phyloP scores from a whole-genome alignment of 129 eudicot species.

The Lactuca sativa region DNA sequence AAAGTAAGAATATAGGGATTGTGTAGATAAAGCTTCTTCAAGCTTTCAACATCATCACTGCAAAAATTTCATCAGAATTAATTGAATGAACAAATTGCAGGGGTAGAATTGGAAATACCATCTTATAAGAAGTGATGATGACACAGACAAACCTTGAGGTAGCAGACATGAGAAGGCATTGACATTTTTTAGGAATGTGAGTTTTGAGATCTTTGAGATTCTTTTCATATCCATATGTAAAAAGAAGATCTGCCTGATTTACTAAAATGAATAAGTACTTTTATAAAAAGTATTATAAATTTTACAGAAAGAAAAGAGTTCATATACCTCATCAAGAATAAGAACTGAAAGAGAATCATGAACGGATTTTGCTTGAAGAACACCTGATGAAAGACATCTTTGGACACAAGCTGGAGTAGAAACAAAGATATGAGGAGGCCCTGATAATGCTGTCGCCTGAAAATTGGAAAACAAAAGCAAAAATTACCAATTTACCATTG shows the following conservation, averaged over 20 bases:
- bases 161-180: conserved; percentile 98
- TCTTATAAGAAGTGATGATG: background rate
- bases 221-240: conserved; percentile 91
- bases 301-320: conserved; percentile 1
- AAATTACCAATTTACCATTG: conserved; percentile 9
- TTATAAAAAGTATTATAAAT: background rate
- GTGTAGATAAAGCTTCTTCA: conserved; percentile 83
- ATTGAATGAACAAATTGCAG: background rate
- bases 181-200: conserved; percentile 84
- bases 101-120: background rate
- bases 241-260: conserved; percentile 91
- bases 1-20: conserved; percentile 88
- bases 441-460: conserved; percentile 71
- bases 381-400: conserved; percentile 66
- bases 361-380: conserved; percentile 62
- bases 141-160: conserved; percentile 58
- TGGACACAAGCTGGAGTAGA: conserved; percentile 88
- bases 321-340: conserved; percentile 92
- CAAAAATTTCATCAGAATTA: conserved; percentile 11
- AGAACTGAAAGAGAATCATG: conserved; percentile 90
- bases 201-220: conserved; percentile 75
- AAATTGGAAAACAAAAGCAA: background rate
- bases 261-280: conserved; percentile 15
- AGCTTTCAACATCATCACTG: conserved; percentile 90
- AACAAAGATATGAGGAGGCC: conserved; percentile 77